Percentiles rank a stretch among this genome's conserved stretches.
Conservation (phyloP, 306 rosid species). For the Rosa persica region DNA sequence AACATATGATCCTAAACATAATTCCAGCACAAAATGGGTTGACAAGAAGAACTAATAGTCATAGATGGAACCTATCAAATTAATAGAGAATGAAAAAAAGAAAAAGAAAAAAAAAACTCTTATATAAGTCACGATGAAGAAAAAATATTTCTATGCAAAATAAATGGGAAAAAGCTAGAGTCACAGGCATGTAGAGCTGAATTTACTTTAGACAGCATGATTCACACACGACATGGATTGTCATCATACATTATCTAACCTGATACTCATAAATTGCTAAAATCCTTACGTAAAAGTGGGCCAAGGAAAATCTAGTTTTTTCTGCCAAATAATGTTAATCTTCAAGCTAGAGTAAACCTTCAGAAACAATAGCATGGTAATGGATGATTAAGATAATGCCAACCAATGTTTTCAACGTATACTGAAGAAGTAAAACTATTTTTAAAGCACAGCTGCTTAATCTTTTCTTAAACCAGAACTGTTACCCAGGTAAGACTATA, state of each 20-base stretch:
- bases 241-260: background rate
- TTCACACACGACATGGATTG: background rate
- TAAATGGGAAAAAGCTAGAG: constrained; percentile 3
- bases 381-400: background rate
- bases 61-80: background rate
- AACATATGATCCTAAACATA: background rate
- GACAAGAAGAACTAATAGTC: background rate
- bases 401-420: background rate
- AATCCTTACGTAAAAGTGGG: background rate
- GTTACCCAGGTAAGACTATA: background rate
- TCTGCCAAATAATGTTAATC: background rate
- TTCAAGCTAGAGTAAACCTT: background rate
- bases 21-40: constrained; percentile 3
- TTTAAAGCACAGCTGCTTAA: background rate
- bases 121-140: background rate
- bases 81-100: background rate
- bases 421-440: background rate
- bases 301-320: background rate
- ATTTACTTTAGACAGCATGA: background rate
- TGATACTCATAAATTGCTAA: background rate
- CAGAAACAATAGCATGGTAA: background rate
- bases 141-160: background rate
- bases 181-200: background rate
- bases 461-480: background rate
- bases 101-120: background rate